These are phyloP conservation scores for Apiospora saccharicola DNA, from an alignment of 2,329 filamentous ascomycete genomes.

Conservation along the genomic window DNA sequence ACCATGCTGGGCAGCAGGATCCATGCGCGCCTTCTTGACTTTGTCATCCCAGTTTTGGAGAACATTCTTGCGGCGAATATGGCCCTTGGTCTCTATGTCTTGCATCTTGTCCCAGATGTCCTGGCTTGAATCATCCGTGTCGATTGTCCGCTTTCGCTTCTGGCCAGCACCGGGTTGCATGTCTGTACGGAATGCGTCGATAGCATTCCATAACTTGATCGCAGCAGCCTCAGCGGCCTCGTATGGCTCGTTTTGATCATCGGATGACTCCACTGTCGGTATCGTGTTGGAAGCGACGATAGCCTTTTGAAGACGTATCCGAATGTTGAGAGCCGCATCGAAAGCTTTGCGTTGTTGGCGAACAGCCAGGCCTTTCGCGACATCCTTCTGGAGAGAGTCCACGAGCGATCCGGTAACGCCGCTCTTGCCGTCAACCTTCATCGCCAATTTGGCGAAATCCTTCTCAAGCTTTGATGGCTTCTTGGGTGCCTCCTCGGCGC, in stretches of 20 bases:
- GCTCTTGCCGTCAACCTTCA: slow-evolving; percentile 74
- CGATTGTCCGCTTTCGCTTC: slow-evolving; percentile 55
- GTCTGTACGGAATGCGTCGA: slow-evolving; percentile 72
- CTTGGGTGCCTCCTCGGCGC: slow-evolving; percentile 36
- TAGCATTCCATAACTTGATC: slow-evolving; percentile 82
- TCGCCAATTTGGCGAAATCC: slow-evolving; percentile 57
- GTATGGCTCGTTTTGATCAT: slow-evolving; percentile 61
- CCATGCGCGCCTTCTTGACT: slow-evolving; percentile 63
- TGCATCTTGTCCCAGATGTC: slow-evolving; percentile 78
- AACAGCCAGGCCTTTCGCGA: slow-evolving; percentile 85
- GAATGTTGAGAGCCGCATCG: slow-evolving; percentile 85
- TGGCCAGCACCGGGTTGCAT: slow-evolving; percentile 57
- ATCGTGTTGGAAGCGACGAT: slow-evolving; percentile 83
- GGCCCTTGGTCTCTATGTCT: slow-evolving; percentile 65
- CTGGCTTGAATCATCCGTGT: slow-evolving; percentile 63
- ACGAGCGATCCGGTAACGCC: slow-evolving; percentile 66
- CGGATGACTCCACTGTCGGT: slow-evolving; percentile 52
- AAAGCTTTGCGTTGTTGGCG: slow-evolving; percentile 86
- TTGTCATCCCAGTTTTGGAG: slow-evolving; percentile 93
- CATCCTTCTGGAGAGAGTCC: slow-evolving; percentile 76
- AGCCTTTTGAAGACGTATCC: slow-evolving; percentile 93
- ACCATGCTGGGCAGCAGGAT: slow-evolving; percentile 47
- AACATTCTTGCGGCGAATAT: slow-evolving; percentile 70
- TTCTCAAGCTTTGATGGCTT: slow-evolving; percentile 42
- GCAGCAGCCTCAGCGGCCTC: slow-evolving; percentile 86